Percentiles rank a stretch among this genome's conserved stretches.
These are phyloP conservation scores for Sequoiadendron giganteum DNA, from an alignment of 75 land plant species.

Conservation along the genomic window DNA sequence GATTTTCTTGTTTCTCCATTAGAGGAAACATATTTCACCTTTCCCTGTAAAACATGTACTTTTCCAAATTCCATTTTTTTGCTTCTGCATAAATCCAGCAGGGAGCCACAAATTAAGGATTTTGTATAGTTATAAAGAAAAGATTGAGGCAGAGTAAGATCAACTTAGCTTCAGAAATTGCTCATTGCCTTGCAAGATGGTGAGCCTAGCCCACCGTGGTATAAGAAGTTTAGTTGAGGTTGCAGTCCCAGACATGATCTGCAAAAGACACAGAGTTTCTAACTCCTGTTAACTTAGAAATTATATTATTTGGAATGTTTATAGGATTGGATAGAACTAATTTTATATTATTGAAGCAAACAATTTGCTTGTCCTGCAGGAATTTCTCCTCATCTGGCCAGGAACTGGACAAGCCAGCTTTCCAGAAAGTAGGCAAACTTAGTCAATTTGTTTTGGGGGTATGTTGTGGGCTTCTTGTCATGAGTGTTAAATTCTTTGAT, in stretches of 20 bases:
- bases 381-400: not conserved
- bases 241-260: not conserved
- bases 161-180: not conserved
- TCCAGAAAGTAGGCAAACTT: not conserved
- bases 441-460: not conserved
- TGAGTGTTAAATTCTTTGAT: not conserved
- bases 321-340: not conserved
- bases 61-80: not conserved
- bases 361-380: not conserved
- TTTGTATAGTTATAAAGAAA: not conserved
- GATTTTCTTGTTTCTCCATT: conserved; percentile 12
- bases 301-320: not conserved
- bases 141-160: not conserved
- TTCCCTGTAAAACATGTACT: not conserved
- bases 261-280: not conserved
- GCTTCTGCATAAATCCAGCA: not conserved
- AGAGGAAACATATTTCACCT: not conserved
- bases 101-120: not conserved
- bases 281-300: not conserved
- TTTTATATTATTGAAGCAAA: conserved; percentile 3
- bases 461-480: not conserved
- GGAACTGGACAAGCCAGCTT: not conserved
- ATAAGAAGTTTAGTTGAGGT: not conserved
- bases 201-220: not conserved
- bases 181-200: not conserved